phyloP scores from a whole-genome alignment of 768 basidiomycete genomes.

The Dioszegia hungarica region DNA sequence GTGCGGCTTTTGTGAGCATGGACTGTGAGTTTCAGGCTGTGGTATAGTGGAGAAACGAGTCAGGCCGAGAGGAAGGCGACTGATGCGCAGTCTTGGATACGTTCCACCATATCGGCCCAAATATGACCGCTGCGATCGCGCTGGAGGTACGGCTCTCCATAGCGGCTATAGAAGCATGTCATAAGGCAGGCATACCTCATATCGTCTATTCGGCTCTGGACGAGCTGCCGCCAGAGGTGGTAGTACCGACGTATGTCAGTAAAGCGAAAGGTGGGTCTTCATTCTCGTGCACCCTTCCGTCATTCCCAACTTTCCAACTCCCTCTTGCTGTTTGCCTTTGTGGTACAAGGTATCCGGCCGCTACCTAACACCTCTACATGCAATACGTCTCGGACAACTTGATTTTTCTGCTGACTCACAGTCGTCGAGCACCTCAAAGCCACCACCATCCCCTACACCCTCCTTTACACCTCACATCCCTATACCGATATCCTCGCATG shows the following conservation, averaged over 20 bases:
- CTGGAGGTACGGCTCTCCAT: constrained; percentile 8
- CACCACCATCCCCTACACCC: constrained; percentile 7
- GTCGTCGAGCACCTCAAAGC: constrained; percentile 12
- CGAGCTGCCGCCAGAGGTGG: constrained; percentile 11
- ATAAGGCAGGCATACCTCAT: constrained; percentile 22
- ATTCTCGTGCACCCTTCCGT: neutral
- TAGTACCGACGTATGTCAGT: constrained; percentile 14
- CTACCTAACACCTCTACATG: no score
- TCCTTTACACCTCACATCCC: constrained; percentile 16
- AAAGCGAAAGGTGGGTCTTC: constrained; percentile 21
- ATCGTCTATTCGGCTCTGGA: constrained; percentile 27
- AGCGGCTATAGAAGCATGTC: constrained; percentile 13
- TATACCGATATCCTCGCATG: constrained; percentile 12
- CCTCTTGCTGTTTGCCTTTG: neutral
- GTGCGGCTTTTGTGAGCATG: constrained; percentile 19
- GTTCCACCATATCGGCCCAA: constrained; percentile 11
- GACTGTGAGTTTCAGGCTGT: constrained; percentile 23
- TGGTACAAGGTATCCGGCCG: no score
- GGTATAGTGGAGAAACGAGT: neutral
- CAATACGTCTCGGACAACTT: no score
- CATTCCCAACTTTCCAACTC: neutral
- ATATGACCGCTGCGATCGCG: constrained; percentile 5
- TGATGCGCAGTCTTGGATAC: constrained; percentile 6
- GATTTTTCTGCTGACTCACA: neutral
- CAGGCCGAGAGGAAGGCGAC: neutral